Base-by-base conservation (phyloP, 345 rosid genomes). In the Mangifera indica region DNA sequence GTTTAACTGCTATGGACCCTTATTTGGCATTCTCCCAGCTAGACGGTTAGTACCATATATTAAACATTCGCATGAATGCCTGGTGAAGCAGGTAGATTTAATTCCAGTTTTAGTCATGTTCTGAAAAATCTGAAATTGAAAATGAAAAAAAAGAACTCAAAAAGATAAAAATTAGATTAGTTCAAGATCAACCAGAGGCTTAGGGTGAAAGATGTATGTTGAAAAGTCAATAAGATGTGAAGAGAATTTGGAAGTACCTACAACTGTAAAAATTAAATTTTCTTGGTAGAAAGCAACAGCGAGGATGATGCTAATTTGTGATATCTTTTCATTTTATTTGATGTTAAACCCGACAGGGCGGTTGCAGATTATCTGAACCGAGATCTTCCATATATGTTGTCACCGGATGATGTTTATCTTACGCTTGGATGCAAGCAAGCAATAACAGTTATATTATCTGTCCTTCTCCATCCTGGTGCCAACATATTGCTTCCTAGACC, bases 401-500 rank as follows among this genome's bases (percentile, higher is more conserved):
- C 81, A 6, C 74, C 86, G n/a, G 88, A 73, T 26, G 91, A 91
- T 62, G 57, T 89, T 45, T 76, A 66, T 70, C 73, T 87, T 24
- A 88, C 90, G 0, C 29, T 78, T 3, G 93, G 97, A 60, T 83
- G 89, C 83, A 74, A 14, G 53, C 93, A 87, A 77, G 89, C 88
- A 15, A 81, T 88, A 1, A 89, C 87, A 77, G 17, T 81, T 22
- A 59, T 82, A 54, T 44, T 86, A 54, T 44, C 79, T 1, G 87
- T 81, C 7, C 81, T 90, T 11, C 81, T 86, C 52, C 67, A 79
- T 60, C 91, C 88, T 56, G 85, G 83, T 48, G 88, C 88, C 45
- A 91, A 87, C 71, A 84, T 91, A 37, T 73, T 91, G 72, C 84
- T 88, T 65, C 93, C 93, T 5, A 79, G 86, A 57, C 91, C 87